These are phyloP conservation scores for Heracleum sosnowskyi DNA, from an alignment of 129 eudicot species.

Conservation along the genomic window DNA sequence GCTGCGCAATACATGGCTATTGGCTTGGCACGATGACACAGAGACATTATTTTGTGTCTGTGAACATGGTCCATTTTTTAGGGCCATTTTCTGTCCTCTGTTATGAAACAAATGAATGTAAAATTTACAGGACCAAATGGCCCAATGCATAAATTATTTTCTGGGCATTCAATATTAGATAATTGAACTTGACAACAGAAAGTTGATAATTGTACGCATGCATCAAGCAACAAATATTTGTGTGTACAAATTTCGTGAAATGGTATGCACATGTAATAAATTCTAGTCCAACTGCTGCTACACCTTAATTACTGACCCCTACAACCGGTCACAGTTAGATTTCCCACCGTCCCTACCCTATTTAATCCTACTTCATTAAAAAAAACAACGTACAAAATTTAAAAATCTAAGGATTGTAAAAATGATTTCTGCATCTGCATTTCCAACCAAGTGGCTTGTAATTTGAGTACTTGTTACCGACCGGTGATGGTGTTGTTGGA, in stretches of 20 bases:
- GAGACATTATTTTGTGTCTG: neutral
- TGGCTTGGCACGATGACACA: neutral
- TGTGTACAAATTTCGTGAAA: constrained; percentile 4
- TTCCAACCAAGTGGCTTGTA: constrained; percentile 97
- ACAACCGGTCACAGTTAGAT: neutral
- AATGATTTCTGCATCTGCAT: constrained; percentile 64
- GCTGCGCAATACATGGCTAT: too few species aligned
- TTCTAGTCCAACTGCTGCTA: neutral
- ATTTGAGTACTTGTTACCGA: constrained; percentile 59
- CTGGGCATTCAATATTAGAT: too few species aligned
- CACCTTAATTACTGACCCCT: neutral
- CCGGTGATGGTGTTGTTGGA: constrained; percentile 8
- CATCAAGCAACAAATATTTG: neutral
- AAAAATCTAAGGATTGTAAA: constrained; percentile 55
- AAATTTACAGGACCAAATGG: too few species aligned
- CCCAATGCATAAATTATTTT: too few species aligned
- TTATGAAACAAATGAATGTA: too few species aligned
- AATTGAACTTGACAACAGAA: neutral
- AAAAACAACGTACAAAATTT: neutral
- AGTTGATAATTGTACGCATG: neutral
- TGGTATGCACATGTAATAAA: constrained; percentile 5
- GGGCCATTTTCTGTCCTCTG: neutral
- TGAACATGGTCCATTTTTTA: neutral
- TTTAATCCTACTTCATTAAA: neutral
- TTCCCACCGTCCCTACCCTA: neutral